Evolutionary conservation across 2,329 filamentous ascomycete species (phyloP).

Genomic region (Stachybotrys chlorohalonatus): DNA sequence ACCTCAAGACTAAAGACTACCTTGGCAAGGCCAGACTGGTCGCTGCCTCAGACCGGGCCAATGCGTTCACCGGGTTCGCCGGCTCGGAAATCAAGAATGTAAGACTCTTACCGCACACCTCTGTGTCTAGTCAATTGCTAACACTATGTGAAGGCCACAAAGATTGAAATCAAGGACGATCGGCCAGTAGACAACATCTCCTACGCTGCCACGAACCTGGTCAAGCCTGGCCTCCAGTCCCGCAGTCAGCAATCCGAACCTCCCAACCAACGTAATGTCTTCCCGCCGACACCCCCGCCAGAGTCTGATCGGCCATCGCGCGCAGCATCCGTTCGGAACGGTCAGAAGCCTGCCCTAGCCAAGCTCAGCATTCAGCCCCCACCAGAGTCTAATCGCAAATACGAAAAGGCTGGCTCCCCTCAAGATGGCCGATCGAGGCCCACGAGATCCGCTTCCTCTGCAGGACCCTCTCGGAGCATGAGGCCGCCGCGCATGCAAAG

Average conservation of each 20-base stretch:
- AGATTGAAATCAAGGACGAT: slow-evolving; percentile 60
- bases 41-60: slow-evolving; percentile 72
- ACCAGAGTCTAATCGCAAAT: slow-evolving; percentile 38
- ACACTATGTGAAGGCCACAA: slow-evolving; percentile 32
- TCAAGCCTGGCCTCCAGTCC: slow-evolving; percentile 74
- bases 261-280: slow-evolving; percentile 68
- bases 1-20: slow-evolving; percentile 95
- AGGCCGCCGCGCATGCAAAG: slow-evolving; percentile 10
- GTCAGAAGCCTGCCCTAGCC: slow-evolving; percentile 50
- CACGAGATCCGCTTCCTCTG: slow-evolving; percentile 34
- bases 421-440: slow-evolving; percentile 24
- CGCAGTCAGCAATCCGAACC: slow-evolving; percentile 81
- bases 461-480: slow-evolving; percentile 12
- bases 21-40: slow-evolving; percentile 92
- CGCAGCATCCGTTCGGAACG: slow-evolving; percentile 52
- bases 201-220: slow-evolving; percentile 85
- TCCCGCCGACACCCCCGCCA: slow-evolving; percentile 96
- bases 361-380: slow-evolving; percentile 54
- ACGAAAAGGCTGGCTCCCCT: slow-evolving; percentile 46
- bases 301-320: slow-evolving; percentile 67
- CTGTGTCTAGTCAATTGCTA: slow-evolving; percentile 5
- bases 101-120: slow-evolving; percentile 16
- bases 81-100: slow-evolving; percentile 72
- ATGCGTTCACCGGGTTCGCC: slow-evolving; percentile 74
- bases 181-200: slow-evolving; percentile 77